phyloP scores from a whole-genome alignment of 1,284 basidiomycete genomes.

The Omphalotus olearius region DNA sequence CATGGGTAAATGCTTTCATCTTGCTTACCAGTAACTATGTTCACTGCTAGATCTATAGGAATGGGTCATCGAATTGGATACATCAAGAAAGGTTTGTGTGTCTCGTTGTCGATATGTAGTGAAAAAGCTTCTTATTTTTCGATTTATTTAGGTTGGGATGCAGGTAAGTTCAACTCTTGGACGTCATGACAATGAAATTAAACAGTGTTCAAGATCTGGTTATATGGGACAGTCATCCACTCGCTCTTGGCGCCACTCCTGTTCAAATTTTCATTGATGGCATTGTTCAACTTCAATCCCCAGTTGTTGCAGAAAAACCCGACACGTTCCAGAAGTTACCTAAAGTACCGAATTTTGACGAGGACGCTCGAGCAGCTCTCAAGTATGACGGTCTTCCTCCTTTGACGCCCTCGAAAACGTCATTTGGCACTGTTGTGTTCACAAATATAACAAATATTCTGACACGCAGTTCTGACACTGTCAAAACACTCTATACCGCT shows the following conservation, averaged over 20 bases:
- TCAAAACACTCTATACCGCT: constrained; percentile 18
- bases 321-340: constrained; percentile 34
- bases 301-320: constrained; percentile 33
- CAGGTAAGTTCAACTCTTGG: constrained; percentile 34
- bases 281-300: constrained; percentile 39
- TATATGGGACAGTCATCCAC: constrained; percentile 49
- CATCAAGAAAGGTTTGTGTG: constrained; percentile 31
- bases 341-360: constrained; percentile 40
- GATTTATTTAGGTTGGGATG: constrained; percentile 33
- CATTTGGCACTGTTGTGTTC: constrained; percentile 8
- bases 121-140: not conserved
- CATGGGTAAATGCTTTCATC: constrained; percentile 28
- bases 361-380: constrained; percentile 35
- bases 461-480: constrained; percentile 10
- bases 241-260: constrained; percentile 56
- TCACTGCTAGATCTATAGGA: not conserved
- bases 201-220: constrained; percentile 14
- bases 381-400: constrained; percentile 51
- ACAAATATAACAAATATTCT: constrained; percentile 13
- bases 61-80: constrained; percentile 42
- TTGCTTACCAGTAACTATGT: too few species aligned
- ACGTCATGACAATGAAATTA: constrained; percentile 11
- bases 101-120: not conserved
- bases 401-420: constrained; percentile 20
- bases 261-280: constrained; percentile 56